Percentiles rank a stretch among this genome's conserved stretches.
Conservation (phyloP, 352 stramenopile genomes). For the Pythium phragmitis region DNA sequence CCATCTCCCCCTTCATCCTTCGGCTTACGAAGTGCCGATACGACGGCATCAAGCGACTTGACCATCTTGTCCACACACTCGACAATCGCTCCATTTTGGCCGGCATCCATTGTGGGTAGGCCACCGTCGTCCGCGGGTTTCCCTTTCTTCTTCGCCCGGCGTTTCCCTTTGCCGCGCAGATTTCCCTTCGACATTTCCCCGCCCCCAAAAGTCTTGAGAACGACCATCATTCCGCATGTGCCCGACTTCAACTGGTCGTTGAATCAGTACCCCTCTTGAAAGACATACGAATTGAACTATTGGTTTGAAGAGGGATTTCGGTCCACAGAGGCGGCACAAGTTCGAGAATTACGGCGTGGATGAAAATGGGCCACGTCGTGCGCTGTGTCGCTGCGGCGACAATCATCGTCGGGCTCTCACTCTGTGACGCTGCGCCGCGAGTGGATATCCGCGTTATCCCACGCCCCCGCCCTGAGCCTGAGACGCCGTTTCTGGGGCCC, state of each 20-base stretch:
- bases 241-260: constrained; percentile 6
- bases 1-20: neutral
- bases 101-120: constrained; percentile 4
- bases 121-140: neutral
- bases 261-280: constrained; percentile 5
- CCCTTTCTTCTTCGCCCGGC: too few species aligned
- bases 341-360: neutral
- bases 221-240: constrained; percentile 13
- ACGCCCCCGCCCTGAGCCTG: constrained; percentile 27
- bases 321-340: neutral
- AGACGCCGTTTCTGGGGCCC: constrained; percentile 22
- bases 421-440: constrained; percentile 43
- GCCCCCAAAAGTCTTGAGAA: neutral
- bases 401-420: constrained; percentile 10
- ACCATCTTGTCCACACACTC: constrained; percentile 12
- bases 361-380: constrained; percentile 6
- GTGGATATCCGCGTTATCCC: constrained; percentile 64
- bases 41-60: constrained; percentile 10
- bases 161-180: neutral
- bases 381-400: constrained; percentile 19
- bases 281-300: neutral
- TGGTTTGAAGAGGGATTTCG: constrained; percentile 1
- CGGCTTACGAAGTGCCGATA: neutral
- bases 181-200: constrained; percentile 20
- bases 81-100: neutral